Evolutionary conservation across 2,329 filamentous ascomycete species (phyloP).

Genomic region (Hypoxylon sp.): DNA sequence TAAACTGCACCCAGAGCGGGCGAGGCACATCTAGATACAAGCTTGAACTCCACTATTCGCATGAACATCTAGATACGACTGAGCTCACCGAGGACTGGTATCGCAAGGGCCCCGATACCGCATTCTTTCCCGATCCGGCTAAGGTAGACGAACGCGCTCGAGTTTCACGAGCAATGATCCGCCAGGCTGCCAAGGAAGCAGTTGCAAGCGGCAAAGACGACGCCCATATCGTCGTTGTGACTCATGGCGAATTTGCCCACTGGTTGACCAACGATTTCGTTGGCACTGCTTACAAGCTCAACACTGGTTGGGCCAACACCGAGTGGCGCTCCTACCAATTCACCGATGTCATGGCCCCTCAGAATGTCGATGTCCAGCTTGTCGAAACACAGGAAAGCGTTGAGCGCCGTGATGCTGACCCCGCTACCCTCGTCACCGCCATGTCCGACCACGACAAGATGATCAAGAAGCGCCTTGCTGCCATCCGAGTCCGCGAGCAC

Average conservation of each 20-base stretch:
- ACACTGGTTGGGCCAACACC: constrained; percentile 74
- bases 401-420: neutral
- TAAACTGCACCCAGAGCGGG: constrained; percentile 70
- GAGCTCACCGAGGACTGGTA: constrained; percentile 73
- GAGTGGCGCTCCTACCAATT: constrained; percentile 61
- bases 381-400: constrained; percentile 11
- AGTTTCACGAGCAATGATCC: constrained; percentile 65
- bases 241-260: constrained; percentile 83
- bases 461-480: neutral
- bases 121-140: constrained; percentile 54
- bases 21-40: no score
- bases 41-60: no score
- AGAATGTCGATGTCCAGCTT: constrained; percentile 53
- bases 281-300: constrained; percentile 55
- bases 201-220: constrained; percentile 48
- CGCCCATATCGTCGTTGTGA: constrained; percentile 76
- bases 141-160: constrained; percentile 68
- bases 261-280: constrained; percentile 84
- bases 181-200: constrained; percentile 50
- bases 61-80: constrained; percentile 64
- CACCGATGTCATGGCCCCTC: constrained; percentile 56
- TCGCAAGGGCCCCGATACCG: constrained; percentile 60
- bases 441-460: neutral
- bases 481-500: neutral
- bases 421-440: no score